phyloP scores from a whole-genome alignment of 163 green algal genomes.

The Chlorella variabilis region DNA sequence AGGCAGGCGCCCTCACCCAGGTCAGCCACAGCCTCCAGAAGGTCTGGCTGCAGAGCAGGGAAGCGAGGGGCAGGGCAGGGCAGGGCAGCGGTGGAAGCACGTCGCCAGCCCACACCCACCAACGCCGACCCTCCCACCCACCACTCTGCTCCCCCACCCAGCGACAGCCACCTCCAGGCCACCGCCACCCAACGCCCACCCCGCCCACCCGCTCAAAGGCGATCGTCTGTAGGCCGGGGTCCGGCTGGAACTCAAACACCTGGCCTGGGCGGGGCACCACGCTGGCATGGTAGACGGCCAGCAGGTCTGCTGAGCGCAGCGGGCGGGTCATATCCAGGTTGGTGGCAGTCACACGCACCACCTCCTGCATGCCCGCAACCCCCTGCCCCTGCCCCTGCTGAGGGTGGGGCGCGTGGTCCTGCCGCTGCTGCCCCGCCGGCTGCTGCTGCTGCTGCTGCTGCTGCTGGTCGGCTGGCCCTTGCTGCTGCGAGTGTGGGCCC shows the following conservation, averaged over 20 bases:
- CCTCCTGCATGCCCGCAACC: slow-evolving; percentile 1
- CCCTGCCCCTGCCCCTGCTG: not conserved
- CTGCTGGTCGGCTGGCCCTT: not conserved
- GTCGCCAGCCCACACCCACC: too few relatives aligned
- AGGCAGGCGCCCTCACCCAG: slow-evolving; percentile 31
- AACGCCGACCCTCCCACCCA: too few relatives aligned
- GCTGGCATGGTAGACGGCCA: slow-evolving; percentile 19
- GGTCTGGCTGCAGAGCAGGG: too few relatives aligned
- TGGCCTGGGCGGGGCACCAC: slow-evolving; percentile 51
- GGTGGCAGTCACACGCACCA: slow-evolving; percentile 31
- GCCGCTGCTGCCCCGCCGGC: not conserved
- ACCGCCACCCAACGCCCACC: not conserved
- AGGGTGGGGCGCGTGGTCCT: not conserved
- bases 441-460: not conserved
- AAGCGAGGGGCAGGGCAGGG: too few relatives aligned
- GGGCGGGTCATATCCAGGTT: slow-evolving; percentile 32
- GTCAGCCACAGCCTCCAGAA: slow-evolving; percentile 12
- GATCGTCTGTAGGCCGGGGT: slow-evolving; percentile 56
- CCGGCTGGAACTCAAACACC: slow-evolving; percentile 56
- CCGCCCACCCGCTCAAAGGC: slow-evolving; percentile 42
- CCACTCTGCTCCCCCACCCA: too few relatives aligned
- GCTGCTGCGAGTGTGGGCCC: not conserved
- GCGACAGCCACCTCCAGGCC: not conserved
- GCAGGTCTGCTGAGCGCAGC: slow-evolving; percentile 21
- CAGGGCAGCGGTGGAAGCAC: too few relatives aligned